These are phyloP conservation scores for Vigna trinervia DNA, from an alignment of 306 rosid genomes.

Conservation along the genomic window DNA sequence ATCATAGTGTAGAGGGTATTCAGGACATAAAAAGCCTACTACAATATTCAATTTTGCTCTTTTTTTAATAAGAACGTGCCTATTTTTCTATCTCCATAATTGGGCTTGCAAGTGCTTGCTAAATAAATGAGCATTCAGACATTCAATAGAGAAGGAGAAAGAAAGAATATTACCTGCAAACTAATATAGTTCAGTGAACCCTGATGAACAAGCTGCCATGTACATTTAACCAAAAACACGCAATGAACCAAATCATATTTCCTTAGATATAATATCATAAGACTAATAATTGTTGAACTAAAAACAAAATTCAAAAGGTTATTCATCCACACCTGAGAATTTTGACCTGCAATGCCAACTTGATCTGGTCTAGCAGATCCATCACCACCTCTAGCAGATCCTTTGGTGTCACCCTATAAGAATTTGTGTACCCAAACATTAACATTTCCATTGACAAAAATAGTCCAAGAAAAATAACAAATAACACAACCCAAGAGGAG, in stretches of 20 bases:
- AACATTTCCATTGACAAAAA: conserved; percentile 34
- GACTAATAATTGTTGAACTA: conserved; percentile 10
- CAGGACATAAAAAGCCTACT: background rate
- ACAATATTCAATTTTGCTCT: background rate
- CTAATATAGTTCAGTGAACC: conserved; percentile 68
- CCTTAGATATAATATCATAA: background rate
- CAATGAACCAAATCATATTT: conserved; percentile 23
- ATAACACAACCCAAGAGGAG: conserved; percentile 19
- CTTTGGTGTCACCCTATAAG: conserved; percentile 86
- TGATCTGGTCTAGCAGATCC: conserved; percentile 73
- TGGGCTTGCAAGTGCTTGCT: background rate
- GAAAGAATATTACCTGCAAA: conserved; percentile 64
- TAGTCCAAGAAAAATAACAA: background rate
- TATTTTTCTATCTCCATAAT: conserved; percentile 11
- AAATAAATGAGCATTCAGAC: conserved; percentile 25
- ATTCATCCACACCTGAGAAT: conserved; percentile 66
- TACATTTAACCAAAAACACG: conserved; percentile 40
- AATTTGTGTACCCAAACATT: conserved; percentile 44
- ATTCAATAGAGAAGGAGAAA: conserved; percentile 36
- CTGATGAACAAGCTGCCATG: conserved; percentile 70
- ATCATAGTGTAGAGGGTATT: background rate
- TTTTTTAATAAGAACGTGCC: conserved; percentile 2
- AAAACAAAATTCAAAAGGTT: conserved; percentile 29
- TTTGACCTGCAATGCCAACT: conserved; percentile 64
- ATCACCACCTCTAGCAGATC: conserved; percentile 80